These are phyloP conservation scores for Hypoxylon rickii DNA, from an alignment of 495 filamentous ascomycete genomes.

Conservation along the genomic window DNA sequence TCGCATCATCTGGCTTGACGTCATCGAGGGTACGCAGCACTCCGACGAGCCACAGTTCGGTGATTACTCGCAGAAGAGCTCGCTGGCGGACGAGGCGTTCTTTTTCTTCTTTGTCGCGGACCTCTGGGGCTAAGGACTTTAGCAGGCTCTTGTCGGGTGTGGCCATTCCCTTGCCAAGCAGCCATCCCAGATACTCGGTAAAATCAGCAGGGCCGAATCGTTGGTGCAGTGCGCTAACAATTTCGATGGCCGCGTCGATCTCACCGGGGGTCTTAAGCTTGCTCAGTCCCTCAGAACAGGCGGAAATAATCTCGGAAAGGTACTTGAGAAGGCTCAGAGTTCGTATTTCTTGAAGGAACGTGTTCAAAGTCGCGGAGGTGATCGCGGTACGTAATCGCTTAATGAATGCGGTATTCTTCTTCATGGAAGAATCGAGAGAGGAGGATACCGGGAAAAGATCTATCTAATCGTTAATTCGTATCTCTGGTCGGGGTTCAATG, in stretches of 20 bases:
- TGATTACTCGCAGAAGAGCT: conserved; percentile 83
- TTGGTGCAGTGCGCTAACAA: conserved; percentile 93
- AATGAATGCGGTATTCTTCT: conserved; percentile 99
- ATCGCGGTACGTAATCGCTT: conserved; percentile 93
- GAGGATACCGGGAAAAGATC: conserved; percentile 78
- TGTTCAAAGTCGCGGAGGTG: conserved; percentile 72
- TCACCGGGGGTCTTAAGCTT: conserved; percentile 89
- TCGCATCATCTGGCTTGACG: conserved; percentile 81
- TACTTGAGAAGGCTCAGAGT: conserved; percentile 96
- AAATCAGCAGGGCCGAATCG: conserved; percentile 91
- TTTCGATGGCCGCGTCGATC: conserved; percentile 87
- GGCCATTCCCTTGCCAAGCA: conserved; percentile 86
- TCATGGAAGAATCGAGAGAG: conserved; percentile 92
- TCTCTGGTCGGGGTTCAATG: conserved; percentile 10
- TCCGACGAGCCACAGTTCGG: conserved; percentile 94
- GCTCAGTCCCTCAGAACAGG: conserved; percentile 93
- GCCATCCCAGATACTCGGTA: conserved; percentile 89
- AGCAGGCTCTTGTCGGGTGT: conserved; percentile 87
- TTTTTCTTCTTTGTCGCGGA: conserved; percentile 93
- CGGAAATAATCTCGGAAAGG: conserved; percentile 96
- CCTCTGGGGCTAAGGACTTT: conserved; percentile 77
- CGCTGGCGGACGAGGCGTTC: conserved; percentile 87
- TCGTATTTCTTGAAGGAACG: conserved; percentile 89
- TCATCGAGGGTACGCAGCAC: conserved; percentile 89
- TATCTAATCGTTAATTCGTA: conserved; percentile 46